Evolutionary conservation across 805 yeast species (phyloP).

Genomic region (Lachancea meyersii): DNA sequence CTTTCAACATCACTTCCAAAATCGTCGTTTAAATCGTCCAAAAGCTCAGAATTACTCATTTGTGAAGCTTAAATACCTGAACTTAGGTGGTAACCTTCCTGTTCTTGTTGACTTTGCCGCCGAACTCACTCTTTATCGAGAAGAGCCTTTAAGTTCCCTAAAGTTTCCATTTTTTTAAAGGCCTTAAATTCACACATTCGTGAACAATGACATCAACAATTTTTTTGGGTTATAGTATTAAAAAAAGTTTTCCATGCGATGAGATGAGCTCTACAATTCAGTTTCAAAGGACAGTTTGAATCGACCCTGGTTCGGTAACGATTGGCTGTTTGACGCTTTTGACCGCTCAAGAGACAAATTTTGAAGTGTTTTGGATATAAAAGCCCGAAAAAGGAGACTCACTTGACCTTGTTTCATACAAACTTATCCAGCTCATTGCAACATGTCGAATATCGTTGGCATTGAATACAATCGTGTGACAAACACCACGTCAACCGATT

Average conservation of each 20-base stretch:
- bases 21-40: slow-evolving; percentile 10
- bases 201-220: not conserved
- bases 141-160: not conserved
- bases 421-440: not conserved
- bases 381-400: not conserved
- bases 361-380: too few relatives aligned
- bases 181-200: not conserved
- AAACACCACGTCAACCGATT: slow-evolving; percentile 82
- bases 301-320: not conserved
- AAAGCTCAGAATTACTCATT: slow-evolving; percentile 9
- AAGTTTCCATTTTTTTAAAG: not conserved
- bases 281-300: too few relatives aligned
- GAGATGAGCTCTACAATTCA: slow-evolving; percentile 3
- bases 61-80: not conserved
- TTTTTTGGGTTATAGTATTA: not conserved
- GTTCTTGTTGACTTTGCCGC: slow-evolving; percentile 1
- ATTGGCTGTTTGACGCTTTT: not conserved
- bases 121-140: not conserved
- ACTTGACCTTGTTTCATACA: not conserved
- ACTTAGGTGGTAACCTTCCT: not conserved
- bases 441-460: slow-evolving; percentile 60
- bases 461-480: slow-evolving; percentile 88
- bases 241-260: slow-evolving; percentile 4
- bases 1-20: slow-evolving; percentile 3
- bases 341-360: too few relatives aligned